Percentiles rank a stretch among this genome's conserved stretches.
These are phyloP conservation scores for Stephania japonica DNA, from an alignment of 164 flowering plant species.

Conservation along the genomic window DNA sequence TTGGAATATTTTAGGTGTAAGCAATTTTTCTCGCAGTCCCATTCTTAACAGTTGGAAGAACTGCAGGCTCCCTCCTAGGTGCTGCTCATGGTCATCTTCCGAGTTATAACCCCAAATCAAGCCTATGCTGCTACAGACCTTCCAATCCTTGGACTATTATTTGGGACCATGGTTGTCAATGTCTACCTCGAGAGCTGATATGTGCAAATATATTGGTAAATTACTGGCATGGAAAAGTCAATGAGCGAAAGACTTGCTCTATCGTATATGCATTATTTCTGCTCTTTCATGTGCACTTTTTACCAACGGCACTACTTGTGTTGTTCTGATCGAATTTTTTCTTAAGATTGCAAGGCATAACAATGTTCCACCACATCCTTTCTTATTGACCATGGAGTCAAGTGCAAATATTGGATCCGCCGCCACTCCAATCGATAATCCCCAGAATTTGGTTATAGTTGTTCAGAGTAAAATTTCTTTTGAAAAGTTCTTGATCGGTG, in stretches of 20 bases:
- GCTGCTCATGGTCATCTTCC: conserved; percentile 87
- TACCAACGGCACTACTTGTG: conserved; percentile 87
- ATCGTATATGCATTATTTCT: conserved; percentile 60
- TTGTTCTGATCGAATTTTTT: conserved; percentile 78
- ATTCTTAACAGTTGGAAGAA: conserved; percentile 74
- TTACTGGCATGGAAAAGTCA: conserved; percentile 65
- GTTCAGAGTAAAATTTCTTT: conserved; percentile 64
- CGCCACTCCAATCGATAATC: conserved; percentile 93
- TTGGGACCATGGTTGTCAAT: conserved; percentile 92
- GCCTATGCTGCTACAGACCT: conserved; percentile 83
- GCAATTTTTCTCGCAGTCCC: conserved; percentile 91
- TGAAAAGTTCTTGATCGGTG: conserved; percentile 48
- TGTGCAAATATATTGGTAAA: conserved; percentile 75
- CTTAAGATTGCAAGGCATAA: conserved; percentile 77
- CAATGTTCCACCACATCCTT: conserved; percentile 83
- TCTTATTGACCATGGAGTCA: conserved; percentile 76
- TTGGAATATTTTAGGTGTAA: conserved; percentile 70
- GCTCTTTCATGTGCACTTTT: conserved; percentile 81
- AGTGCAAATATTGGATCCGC: conserved; percentile 90
- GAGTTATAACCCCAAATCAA: conserved; percentile 63
- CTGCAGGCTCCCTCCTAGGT: conserved; percentile 88
- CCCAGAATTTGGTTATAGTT: conserved; percentile 89
- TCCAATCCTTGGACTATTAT: conserved; percentile 86
- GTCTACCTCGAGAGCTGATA: conserved; percentile 83
- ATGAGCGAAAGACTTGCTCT: conserved; percentile 71